phyloP scores from a whole-genome alignment of 768 basidiomycete genomes.

The Russula compacta region DNA sequence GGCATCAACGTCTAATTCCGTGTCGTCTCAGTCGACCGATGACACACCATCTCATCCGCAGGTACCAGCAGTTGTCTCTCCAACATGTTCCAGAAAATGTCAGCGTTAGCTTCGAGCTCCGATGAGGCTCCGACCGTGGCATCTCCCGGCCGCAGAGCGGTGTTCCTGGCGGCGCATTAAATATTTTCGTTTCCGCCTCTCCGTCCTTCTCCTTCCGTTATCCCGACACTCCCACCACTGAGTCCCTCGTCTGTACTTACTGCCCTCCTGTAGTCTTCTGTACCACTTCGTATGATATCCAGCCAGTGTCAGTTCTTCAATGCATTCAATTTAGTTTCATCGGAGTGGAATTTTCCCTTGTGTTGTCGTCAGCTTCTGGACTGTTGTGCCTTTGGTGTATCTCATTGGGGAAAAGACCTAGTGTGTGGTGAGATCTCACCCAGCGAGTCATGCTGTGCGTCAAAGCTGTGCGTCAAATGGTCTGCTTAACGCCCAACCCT shows the following conservation, averaged over 20 bases:
- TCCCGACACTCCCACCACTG: not conserved
- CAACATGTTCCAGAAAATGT: slow-evolving; percentile 66
- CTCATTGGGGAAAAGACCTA: not conserved
- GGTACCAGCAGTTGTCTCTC: slow-evolving; percentile 85
- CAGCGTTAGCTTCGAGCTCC: slow-evolving; percentile 80
- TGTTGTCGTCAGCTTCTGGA: not conserved
- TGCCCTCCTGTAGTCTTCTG: slow-evolving; percentile 16
- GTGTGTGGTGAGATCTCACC: not conserved
- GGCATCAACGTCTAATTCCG: not conserved
- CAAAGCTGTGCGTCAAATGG: no score
- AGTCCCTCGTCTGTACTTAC: slow-evolving; percentile 11
- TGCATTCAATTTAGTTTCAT: not conserved
- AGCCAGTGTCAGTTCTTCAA: slow-evolving; percentile 8
- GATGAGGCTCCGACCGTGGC: slow-evolving; percentile 33
- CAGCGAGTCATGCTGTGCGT: no score
- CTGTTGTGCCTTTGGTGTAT: not conserved
- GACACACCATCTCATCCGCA: slow-evolving; percentile 24
- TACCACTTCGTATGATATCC: slow-evolving; percentile 18
- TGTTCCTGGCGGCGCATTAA: not conserved
- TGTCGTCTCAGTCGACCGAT: not conserved
- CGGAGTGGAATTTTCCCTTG: not conserved
- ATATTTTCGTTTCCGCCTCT: no score
- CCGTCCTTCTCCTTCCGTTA: not conserved
- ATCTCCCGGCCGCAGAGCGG: not conserved
- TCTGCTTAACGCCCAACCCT: no score